Evolutionary conservation across 2,329 filamentous ascomycete species (phyloP), one percentile per base, ranked within the genome.

Genomic region (Penicillium sp.): DNA sequence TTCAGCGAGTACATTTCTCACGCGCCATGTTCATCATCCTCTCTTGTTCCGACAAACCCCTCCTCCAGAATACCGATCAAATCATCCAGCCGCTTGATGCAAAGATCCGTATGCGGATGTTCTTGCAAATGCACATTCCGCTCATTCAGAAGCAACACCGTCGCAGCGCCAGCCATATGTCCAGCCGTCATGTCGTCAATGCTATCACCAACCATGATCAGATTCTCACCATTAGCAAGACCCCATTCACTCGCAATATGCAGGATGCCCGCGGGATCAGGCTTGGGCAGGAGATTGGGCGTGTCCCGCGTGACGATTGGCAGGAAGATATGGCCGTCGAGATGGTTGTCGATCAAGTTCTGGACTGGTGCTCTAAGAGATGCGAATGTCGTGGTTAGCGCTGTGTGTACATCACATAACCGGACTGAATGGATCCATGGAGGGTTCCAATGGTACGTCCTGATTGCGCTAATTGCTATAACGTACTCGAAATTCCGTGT

Each of bases 111-210:
- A 66, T 88, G 80, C 56, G 82, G 78, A 64, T 94, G 86, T 22
- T 79, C 75, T 7, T 76, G 80, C 51, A 95, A 65, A 56, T 84
- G 77, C 48, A 68, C 69, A 64, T 95, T 95, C n/a, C 78, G 83
- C n/a, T 87, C 81, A 62, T 94, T 94, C 15, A 85, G 77, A 39
- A 98, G 74, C 64, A 97, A 65, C n/a, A 97, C 89, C 0, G 93
- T 97, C 31, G 88, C 86, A 1, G 90, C 88, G 1, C 91, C 91
- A 0, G 91, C 91, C 45, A 76, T 77, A 52, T 84, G 79, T 0
- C 93, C 91, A 1, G 91, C 88, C 7, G 84, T 87, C 81, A 97
- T 94, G 65, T 98, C 93, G 66, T 97, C 93, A 48, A 95, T 81
- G 15, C 84, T 89, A 64, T 91, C 87, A 4, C 87, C 87, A 21